Evolutionary conservation across 2,329 filamentous ascomycete species (phyloP).

Genomic region (Fusarium dlaminii): DNA sequence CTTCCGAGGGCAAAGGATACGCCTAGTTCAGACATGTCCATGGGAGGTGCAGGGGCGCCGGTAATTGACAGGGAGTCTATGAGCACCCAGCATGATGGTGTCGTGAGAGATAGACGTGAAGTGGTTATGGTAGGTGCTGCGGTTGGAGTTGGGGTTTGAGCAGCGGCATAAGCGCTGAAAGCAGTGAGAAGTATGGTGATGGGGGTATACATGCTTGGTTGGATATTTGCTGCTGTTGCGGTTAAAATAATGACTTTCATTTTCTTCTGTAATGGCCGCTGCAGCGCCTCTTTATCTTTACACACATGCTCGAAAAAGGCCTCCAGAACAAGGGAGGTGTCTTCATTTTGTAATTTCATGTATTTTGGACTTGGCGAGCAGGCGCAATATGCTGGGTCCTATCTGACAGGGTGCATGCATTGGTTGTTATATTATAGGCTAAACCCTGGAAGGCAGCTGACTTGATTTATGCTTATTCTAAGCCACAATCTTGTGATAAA

Average conservation of each 20-base stretch:
- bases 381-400: not conserved
- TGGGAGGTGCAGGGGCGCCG: not conserved
- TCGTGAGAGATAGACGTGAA: not conserved
- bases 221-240: not conserved
- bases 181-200: not conserved
- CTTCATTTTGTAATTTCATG: not conserved
- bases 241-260: not conserved
- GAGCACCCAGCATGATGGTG: not conserved
- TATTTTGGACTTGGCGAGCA: not conserved
- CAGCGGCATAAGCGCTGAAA: not conserved
- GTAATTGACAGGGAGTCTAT: not conserved
- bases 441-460: not conserved
- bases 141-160: not conserved
- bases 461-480: not conserved
- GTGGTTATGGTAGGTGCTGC: not conserved
- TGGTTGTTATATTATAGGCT: not conserved
- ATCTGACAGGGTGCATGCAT: not conserved
- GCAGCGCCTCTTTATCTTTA: not conserved
- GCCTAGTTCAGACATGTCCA: not conserved
- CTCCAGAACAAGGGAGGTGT: not conserved
- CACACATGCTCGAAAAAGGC: accelerated
- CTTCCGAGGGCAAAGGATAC: conserved; percentile 1
- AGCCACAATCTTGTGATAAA: not conserved
- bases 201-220: not conserved
- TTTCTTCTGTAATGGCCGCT: too few relatives aligned